Evolutionary conservation across 768 basidiomycete genomes (phyloP), one percentile per base, ranked within the genome.

Genomic region (Suillus occidentalis): DNA sequence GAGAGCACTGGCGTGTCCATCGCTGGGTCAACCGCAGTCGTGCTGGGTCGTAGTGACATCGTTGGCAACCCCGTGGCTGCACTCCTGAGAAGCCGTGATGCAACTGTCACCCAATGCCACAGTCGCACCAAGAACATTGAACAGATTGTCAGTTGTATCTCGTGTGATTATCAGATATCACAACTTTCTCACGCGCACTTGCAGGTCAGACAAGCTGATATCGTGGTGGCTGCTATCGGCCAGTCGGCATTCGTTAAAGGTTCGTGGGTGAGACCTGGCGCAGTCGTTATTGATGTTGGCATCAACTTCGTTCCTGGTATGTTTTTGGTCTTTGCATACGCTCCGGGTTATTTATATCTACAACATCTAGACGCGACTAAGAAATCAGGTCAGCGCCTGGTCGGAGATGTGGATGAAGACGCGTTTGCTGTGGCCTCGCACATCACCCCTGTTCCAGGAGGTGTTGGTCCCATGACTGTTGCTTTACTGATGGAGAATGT

Each of bases 391-490:
- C 91, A 95, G 72, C 91, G 97, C 64, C 85, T 99, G 10, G 95
- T 99, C 64, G 97, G 97, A 45, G 97, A 99, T 77, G 96, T 99
- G 59, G 89, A 97, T 72, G 82, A 83, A 9, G 83, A 90, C 7
- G 96, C 94, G n/a, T 79, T 85, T 31, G 72, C 80, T 53, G 87
- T 90, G 65, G 97, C 97, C 2, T 92, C 93, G 2, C 80, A 90
- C 78, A 97, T 99, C 71, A 99, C 97, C 0, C 97, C 97, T 25
- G 97, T 99, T 31, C 97, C 97, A 0, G 97, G 97, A 76, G 97
- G 97, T 64, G 97, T 99, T 61, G 97, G 97, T 14, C 97, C 97
- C n/a, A 97, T 99, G 96, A 99, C 97, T 16, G 97, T 99, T 64
- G 97, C 97, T 25, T 84, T 98, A 82, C 88, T 99, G 67, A 98